A percentile compares a stretch with the other conserved stretches of the same genome.
These are phyloP conservation scores for Podila horticola DNA, from an alignment of 192 early-diverging fungal genomes.

Conservation along the genomic window DNA sequence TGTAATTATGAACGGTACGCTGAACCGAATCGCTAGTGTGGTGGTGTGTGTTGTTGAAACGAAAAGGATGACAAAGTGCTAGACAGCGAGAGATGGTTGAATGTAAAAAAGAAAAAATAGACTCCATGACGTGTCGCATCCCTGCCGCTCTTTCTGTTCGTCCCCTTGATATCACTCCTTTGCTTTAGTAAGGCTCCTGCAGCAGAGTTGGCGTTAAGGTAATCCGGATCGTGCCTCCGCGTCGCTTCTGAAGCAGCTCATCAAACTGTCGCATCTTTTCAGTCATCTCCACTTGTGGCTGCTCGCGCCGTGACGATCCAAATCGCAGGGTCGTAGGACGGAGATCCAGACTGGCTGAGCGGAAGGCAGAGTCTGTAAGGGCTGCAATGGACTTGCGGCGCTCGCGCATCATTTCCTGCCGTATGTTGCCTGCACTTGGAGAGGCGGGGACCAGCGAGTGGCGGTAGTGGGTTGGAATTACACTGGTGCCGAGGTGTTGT, in stretches of 20 bases:
- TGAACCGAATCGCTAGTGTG: no score
- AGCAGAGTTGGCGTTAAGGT: slow-evolving; percentile 36
- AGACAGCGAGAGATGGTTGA: no score
- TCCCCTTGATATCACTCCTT: not conserved
- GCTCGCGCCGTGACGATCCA: not conserved
- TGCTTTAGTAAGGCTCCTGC: slow-evolving; percentile 23
- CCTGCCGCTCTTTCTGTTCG: not conserved
- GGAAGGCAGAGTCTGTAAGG: slow-evolving; percentile 17
- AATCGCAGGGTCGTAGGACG: slow-evolving; percentile 3
- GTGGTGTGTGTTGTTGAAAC: no score
- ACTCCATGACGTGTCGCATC: not conserved
- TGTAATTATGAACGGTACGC: no score
- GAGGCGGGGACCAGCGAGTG: no score
- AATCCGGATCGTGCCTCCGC: slow-evolving; percentile 33
- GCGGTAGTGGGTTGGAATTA: slow-evolving; percentile 1
- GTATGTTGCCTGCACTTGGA: slow-evolving; percentile 6
- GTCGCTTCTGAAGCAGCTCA: slow-evolving; percentile 29
- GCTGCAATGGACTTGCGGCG: slow-evolving; percentile 45
- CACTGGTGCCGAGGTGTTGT: not conserved
- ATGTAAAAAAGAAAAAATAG: not conserved
- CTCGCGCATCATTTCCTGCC: slow-evolving; percentile 33
- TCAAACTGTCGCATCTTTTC: slow-evolving; percentile 51
- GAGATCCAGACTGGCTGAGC: slow-evolving; percentile 22
- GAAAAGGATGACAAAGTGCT: no score
- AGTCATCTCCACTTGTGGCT: slow-evolving; percentile 19